Base-by-base conservation (phyloP, 345 rosid species). In the Hibiscus trionum region DNA sequence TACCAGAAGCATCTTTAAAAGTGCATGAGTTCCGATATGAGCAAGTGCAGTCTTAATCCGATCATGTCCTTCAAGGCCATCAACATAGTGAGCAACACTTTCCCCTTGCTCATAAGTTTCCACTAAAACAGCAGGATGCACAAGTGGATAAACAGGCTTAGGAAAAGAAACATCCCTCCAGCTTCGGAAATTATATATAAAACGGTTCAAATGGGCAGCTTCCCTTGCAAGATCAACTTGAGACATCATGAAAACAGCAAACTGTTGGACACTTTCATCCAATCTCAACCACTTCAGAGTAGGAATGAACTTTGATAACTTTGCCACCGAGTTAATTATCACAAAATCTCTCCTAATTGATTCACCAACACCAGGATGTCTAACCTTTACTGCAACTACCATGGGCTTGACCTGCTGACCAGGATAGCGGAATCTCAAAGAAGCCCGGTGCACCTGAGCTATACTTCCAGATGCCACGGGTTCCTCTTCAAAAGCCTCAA, bases 191-290 rank as follows among this genome's bases (percentile, higher is more conserved):
- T 96, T 96, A 68, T 93, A 93, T 63, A 88, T 89, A 77, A 96
- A 96, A 65, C 97, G 90, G 81, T 88, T 91, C 81, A 96, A 79
- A 81, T 91, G 97, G 57, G 98, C 91, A 85, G 99, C 99, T 85
- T 96, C 99, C 78, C 99, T 89, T 8, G 99, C 96, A 74, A 96
- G 99, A 81, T 96, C 99, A 71, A 93, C 98, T 81, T 96, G 99
- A 80, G 98, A 93, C 94, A 96, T 83, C 98, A 93, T 93, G 80
- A 88, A 96, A 69, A 88, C 91, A 17, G 90, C 89, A 77, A 96
- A 96, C 80, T 96, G 99, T 77, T 88, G 97, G 33, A 91, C 96
- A 73, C 98, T 89, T 80, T 96, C 99, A 74, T 93, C 98, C 79
- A 96, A 79, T 80, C 99, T 87, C 84, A 96, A 81, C 99, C 99